Evolutionary conservation across 2,329 filamentous ascomycete species (phyloP).

Genomic region (Clarireedia homoeocarpa): DNA sequence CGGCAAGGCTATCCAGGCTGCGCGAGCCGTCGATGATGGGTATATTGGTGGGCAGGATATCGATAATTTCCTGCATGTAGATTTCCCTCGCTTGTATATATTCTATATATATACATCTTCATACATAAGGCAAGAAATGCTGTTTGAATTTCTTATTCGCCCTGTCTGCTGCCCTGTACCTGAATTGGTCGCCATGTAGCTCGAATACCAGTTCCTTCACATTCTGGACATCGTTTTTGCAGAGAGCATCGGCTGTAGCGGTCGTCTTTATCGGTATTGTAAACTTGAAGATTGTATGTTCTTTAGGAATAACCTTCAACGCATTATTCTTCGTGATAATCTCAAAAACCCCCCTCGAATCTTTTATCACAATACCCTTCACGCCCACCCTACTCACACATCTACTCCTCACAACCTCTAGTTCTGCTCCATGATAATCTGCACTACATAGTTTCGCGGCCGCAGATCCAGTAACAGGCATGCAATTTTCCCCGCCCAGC

Average conservation of each 20-base stretch:
- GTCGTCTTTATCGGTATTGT: constrained; percentile 45
- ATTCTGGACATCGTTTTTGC: not conserved
- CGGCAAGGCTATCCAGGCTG: too few relatives aligned
- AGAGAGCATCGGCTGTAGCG: constrained; percentile 8
- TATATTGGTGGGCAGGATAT: too few relatives aligned
- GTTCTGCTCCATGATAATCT: constrained; percentile 80
- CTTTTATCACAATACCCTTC: constrained; percentile 79
- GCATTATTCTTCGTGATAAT: constrained; percentile 62
- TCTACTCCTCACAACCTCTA: constrained; percentile 75
- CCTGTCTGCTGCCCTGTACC: constrained; percentile 72
- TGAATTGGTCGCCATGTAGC: constrained; percentile 79
- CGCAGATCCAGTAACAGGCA: constrained; percentile 30
- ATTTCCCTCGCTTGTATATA: too few relatives aligned
- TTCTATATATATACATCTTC: constrained; percentile 28
- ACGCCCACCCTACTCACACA: constrained; percentile 78
- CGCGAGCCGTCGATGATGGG: too few relatives aligned
- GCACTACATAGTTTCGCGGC: constrained; percentile 75
- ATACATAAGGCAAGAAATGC: constrained; percentile 70
- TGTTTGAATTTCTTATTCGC: constrained; percentile 88
- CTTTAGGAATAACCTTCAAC: constrained; percentile 79
- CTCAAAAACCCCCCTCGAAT: constrained; percentile 81
- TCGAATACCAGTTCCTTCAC: constrained; percentile 63
- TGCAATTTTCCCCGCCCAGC: constrained; percentile 33
- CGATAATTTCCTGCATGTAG: too few relatives aligned
- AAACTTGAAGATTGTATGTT: constrained; percentile 78